Conservation (phyloP, 1,284 basidiomycete species). For the Takashimella tepidaria region DNA sequence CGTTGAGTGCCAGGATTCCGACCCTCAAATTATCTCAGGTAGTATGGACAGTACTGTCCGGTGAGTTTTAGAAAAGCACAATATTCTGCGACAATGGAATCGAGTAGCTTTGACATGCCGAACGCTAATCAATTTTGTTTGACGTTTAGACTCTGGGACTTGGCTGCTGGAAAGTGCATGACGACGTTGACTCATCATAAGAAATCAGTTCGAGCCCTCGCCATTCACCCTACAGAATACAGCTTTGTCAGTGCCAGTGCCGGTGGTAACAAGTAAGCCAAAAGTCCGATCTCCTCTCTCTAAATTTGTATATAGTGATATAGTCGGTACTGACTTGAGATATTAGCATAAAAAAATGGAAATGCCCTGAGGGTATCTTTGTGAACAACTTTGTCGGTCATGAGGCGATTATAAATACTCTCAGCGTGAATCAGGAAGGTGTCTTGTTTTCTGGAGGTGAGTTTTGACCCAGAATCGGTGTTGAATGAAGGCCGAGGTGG, state of each 20-base stretch:
- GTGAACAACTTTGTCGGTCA: conserved; percentile 95
- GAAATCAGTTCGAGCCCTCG: conserved; percentile 89
- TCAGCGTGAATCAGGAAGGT: conserved; percentile 89
- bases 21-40: conserved; percentile 95
- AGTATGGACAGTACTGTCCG: conserved; percentile 96
- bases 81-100: neutral
- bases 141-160: conserved; percentile 75
- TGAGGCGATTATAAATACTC: conserved; percentile 94
- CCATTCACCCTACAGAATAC: conserved; percentile 93
- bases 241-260: conserved; percentile 91
- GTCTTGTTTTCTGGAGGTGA: conserved; percentile 93
- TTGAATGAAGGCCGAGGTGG: neutral
- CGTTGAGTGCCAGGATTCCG: conserved; percentile 90
- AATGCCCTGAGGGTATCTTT: conserved; percentile 90
- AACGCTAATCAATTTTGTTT: neutral
- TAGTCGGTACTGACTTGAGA: neutral
- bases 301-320: no score
- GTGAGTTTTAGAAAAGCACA: conserved; percentile 49
- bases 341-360: conserved; percentile 92
- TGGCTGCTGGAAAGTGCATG: conserved; percentile 97
- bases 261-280: conserved; percentile 79
- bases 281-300: no score
- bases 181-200: conserved; percentile 96
- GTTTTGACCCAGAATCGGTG: conserved; percentile 31
- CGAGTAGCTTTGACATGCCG: neutral